Base-by-base conservation (phyloP, 768 basidiomycete genomes). In the Xerocomus spinulosus region DNA sequence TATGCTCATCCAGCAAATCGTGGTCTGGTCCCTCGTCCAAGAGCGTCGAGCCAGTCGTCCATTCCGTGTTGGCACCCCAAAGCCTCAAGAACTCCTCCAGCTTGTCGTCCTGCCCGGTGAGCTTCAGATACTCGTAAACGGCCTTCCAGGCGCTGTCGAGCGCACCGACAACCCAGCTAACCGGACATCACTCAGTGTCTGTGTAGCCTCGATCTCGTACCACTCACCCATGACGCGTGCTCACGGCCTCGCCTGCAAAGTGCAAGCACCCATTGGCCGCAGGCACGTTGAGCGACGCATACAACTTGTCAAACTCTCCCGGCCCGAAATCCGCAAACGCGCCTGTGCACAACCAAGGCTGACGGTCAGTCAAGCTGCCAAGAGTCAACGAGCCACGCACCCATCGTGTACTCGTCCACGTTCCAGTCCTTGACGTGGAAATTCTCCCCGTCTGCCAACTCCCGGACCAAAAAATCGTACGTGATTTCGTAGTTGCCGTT, bases 311-410 rank as follows among this genome's bases (percentile, higher is more conserved):
- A 44, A 72, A 74, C 17, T 71, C 49, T 6, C 72, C 72, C 7
- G 75, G 73, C 0, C 64, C 67, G 38, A 75, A 76, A 52, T 55
- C 61, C 0, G 72, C 72, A 46, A 63, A 73, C 4, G 70, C 70
- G 34, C 73, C 74, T 72, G n/a, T n/a, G n/a, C n/a, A n/a, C n/a
- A n/a, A n/a, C n/a, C n/a, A n/a, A n/a, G n/a, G n/a, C n/a, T n/a
- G n/a, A n/a, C n/a, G 38, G 8, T 23, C 23, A 20, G 14, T 4
- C 9, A 10, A 4, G 4, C 0, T 9, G n/a, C 47, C 18, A 40
- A 18, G n/a, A 1, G 15, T 37, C 17, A 20, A 18, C 9, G 0
- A 7, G 20, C 17, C 4, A 54, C 64, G 23, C 24, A 74, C 73
- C 73, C 61, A 71, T 66, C 0, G 70, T 53, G 7, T 58, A 50